A percentile compares a stretch with the other conserved stretches of the same genome.
phyloP scores from a whole-genome alignment of 164 flowering plant genomes.

The Houttuynia cordata region DNA sequence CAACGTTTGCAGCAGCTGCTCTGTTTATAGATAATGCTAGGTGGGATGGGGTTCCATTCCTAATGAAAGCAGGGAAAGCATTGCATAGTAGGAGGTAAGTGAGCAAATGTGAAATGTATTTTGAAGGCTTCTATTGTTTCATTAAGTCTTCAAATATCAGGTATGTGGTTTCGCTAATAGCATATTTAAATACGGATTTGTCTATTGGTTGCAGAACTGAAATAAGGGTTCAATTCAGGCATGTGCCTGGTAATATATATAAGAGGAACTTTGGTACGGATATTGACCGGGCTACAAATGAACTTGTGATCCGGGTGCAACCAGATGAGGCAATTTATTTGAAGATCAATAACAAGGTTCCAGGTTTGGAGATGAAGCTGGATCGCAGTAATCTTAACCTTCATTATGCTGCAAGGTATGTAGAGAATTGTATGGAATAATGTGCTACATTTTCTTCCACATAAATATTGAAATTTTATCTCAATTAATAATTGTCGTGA shows the following conservation, averaged over 20 bases:
- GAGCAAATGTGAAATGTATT: not conserved
- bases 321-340: conserved; percentile 96
- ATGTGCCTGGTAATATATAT: conserved; percentile 88
- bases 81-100: conserved; percentile 57
- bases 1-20: conserved; percentile 97
- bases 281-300: conserved; percentile 80
- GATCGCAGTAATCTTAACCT: conserved; percentile 82
- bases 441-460: not conserved
- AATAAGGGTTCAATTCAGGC: conserved; percentile 90
- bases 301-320: conserved; percentile 87
- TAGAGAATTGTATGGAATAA: not conserved
- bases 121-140: too few relatives aligned
- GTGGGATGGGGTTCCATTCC: conserved; percentile 98
- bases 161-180: not conserved
- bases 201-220: conserved; percentile 46
- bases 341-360: conserved; percentile 92
- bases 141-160: not conserved
- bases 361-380: conserved; percentile 86
- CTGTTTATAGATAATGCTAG: conserved; percentile 88
- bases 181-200: not conserved
- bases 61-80: conserved; percentile 98
- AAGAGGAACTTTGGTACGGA: conserved; percentile 63
- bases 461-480: not conserved
- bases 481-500: not conserved
- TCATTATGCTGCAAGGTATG: conserved; percentile 79